These are phyloP conservation scores for Hymenochaete sp. DNA, from an alignment of 1,284 basidiomycete genomes.

Conservation along the genomic window DNA sequence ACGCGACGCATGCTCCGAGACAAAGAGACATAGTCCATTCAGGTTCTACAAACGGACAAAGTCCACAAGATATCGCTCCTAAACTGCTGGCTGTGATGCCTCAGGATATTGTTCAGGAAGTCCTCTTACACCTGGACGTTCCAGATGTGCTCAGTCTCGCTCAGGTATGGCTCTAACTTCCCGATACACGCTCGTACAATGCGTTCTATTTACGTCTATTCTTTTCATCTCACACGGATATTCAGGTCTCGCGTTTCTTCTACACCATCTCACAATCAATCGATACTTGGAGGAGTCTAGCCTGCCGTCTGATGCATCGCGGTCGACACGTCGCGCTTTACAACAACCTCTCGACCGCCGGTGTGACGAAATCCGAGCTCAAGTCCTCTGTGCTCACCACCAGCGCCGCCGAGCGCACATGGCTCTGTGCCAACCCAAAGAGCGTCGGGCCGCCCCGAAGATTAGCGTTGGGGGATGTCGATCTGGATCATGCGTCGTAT, in stretches of 20 bases:
- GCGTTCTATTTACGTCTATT: neutral
- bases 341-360: slow-evolving; percentile 10
- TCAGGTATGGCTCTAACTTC: slow-evolving; percentile 1
- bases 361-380: slow-evolving; percentile 11
- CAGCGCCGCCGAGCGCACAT: slow-evolving; percentile 12
- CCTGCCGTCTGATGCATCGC: slow-evolving; percentile 15
- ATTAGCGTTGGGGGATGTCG: slow-evolving; percentile 4
- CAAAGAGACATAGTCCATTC: too few relatives aligned
- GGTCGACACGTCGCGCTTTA: slow-evolving; percentile 14
- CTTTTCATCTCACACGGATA: neutral
- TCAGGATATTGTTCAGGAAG: slow-evolving; percentile 8
- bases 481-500: slow-evolving; percentile 17
- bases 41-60: too few relatives aligned
- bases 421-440: slow-evolving; percentile 9
- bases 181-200: neutral
- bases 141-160: slow-evolving; percentile 13
- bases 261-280: slow-evolving; percentile 9
- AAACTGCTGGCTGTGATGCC: slow-evolving; percentile 9
- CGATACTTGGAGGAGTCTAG: slow-evolving; percentile 13
- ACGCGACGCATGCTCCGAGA: too few relatives aligned
- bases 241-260: slow-evolving; percentile 15
- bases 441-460: neutral
- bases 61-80: too few relatives aligned
- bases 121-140: slow-evolving; percentile 13
- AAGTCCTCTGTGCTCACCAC: slow-evolving; percentile 11